Evolutionary conservation across 2,329 filamentous ascomycete species (phyloP).

Genomic region (Epichloe baconii): DNA sequence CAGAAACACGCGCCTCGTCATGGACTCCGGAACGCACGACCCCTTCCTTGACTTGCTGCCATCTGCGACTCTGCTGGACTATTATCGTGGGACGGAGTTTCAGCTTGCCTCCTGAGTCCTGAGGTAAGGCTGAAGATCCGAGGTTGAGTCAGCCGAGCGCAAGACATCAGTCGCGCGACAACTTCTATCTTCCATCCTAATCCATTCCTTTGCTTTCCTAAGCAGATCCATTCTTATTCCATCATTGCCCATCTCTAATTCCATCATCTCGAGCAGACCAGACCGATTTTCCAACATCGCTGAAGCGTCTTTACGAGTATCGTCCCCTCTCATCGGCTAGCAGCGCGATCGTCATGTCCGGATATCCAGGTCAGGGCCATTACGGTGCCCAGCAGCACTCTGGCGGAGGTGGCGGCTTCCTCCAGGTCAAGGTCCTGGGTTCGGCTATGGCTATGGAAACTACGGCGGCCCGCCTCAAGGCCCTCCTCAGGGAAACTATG

Average conservation of each 20-base stretch:
- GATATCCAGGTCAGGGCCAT: constrained; percentile 28
- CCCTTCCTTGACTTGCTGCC: too few relatives aligned
- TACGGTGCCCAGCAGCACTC: constrained; percentile 21
- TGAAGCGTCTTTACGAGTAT: too few relatives aligned
- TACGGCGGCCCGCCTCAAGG: constrained; percentile 13
- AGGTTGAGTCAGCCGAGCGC: background rate
- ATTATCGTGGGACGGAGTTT: too few relatives aligned
- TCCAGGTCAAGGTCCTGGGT: constrained; percentile 12
- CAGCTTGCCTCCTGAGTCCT: background rate
- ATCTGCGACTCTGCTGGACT: too few relatives aligned
- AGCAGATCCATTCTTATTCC: too few relatives aligned
- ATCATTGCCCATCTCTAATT: too few relatives aligned
- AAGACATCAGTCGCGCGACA: background rate
- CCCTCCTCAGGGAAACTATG: constrained; percentile 10
- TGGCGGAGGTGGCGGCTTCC: constrained; percentile 14
- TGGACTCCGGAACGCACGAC: too few relatives aligned
- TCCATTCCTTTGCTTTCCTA: too few relatives aligned
- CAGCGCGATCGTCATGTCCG: constrained; percentile 21
- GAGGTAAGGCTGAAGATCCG: background rate
- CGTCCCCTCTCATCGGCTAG: too few relatives aligned
- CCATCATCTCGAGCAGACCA: too few relatives aligned
- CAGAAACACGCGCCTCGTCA: too few relatives aligned
- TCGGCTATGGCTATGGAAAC: constrained; percentile 19
- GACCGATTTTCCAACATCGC: too few relatives aligned
- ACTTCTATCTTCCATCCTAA: background rate